Evolutionary conservation across 768 basidiomycete genomes (phyloP).

Genomic region (Amanita pallidorosea): DNA sequence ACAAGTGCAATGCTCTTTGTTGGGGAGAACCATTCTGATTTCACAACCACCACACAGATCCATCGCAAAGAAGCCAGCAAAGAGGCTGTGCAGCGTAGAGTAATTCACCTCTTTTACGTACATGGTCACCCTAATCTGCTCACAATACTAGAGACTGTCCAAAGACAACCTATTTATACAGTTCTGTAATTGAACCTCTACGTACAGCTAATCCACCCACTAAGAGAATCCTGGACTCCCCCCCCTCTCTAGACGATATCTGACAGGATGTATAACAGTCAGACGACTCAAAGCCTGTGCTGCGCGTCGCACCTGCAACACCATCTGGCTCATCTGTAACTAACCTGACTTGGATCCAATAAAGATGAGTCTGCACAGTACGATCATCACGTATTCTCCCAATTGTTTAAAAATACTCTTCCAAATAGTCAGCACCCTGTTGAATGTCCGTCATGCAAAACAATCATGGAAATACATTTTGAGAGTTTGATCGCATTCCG

Average conservation of each 20-base stretch:
- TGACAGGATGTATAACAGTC: background rate
- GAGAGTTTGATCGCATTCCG: background rate
- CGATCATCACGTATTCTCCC: background rate
- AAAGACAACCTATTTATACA: too few species aligned
- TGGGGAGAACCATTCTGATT: constrained; percentile 2
- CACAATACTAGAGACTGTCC: too few species aligned
- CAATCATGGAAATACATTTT: background rate
- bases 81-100: too few species aligned
- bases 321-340: constrained; percentile 1
- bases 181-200: too few species aligned
- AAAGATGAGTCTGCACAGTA: constrained; percentile 1
- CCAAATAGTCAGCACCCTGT: background rate
- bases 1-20: constrained; percentile 21
- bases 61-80: background rate
- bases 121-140: too few species aligned
- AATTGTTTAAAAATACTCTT: background rate
- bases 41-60: constrained; percentile 2
- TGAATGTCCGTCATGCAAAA: background rate
- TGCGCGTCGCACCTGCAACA: background rate
- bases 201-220: too few species aligned
- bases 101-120: too few species aligned
- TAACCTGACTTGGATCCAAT: background rate
- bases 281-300: background rate
- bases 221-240: too few species aligned
- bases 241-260: background rate